Base-by-base conservation (phyloP, 75 land plant genomes). In the Sequoiadendron giganteum region DNA sequence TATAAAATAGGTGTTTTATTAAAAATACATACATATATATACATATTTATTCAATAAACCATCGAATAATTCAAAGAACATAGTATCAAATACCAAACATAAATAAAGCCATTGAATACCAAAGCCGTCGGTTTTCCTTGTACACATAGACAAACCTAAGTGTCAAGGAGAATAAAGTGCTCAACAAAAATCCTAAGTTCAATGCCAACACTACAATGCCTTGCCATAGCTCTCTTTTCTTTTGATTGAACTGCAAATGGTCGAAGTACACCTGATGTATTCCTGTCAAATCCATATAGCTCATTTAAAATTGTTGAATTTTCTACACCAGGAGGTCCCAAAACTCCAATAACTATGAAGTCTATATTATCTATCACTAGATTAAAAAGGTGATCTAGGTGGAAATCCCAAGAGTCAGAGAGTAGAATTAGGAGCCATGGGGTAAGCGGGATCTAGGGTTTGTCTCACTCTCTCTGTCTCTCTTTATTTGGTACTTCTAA, bases 251-350 rank as follows among this genome's bases (percentile, higher is more conserved):
- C 92, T 36, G 92, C 89, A 94, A 95, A 98, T n/a, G 99, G 97
- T 61, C 97, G 99, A 10, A 98, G 90, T 93, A 97, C 95, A n/a
- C 99, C 96, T 40, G 98, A 87, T 16, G 96, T 88, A 80, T 47
- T 92, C 28, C 88, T 90, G 91, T 97, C 96, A 83, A 91, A 96
- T 4, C 97, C 98, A 92, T 98, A 98, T 49, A 98, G 84, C 88
- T 98, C 98, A 91, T 96, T 98, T 90, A 98, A 72, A 80, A 98
- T 98, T 3, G 97, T 95, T 10, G 99, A 98, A 84, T 96, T 98
- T 55, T 98, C 99, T 49, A 90, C 95, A 28, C 99, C 99, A 49
- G 96, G 91, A 18, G 98, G 94, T n/a, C 99, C 99, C 77, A 98
- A 90, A 16, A 98, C 92, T 2, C 99, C 98, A 65, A 98, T 89